Base-by-base conservation (phyloP, 164 flowering plant genomes). In the Vitis amurensis region DNA sequence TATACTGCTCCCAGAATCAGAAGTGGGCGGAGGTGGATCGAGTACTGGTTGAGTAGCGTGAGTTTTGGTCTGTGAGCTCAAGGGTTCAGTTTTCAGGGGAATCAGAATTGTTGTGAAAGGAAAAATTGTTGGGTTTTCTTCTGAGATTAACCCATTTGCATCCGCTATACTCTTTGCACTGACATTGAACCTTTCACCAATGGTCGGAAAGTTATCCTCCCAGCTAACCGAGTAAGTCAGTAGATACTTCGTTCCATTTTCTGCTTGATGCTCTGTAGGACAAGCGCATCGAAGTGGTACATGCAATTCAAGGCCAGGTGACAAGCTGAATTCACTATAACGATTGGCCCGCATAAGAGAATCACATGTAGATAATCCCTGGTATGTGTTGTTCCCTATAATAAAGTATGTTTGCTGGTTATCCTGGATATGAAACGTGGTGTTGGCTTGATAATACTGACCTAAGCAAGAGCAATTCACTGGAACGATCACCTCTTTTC, bases 231-330 rank as follows among this genome's bases (percentile, higher is more conserved):
- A 50, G 66, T 91, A 91, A 29, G 85, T 87, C 61, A 87, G 60
- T 68, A 91, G 68, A 69, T 72, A 85, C 27, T 72, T 82, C 0
- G 77, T 75, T 13, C 90, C 91, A 23, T 66, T 61, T n/a, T 15
- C 68, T 15, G 50, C 72, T 76, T 91, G 92, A 12, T 77, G 76
- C 44, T 65, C 69, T 0, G 92, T 83, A 8, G 92, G 93, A 71
- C 93, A 89, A 68, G 93, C 93, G 64, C 97, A 89, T 59, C 88
- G 68, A 17, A 89, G 88, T 3, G 91, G 92, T 0, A 88, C 86
- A 29, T 66, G 67, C 67, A 85, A 64, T 58, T 61, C 64, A 31
- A 66, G 31, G 19, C 83, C 83, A 23, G 71, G 60, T 8, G 9
- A 4, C 68, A 86, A 65, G 2, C 59, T 52, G 1, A n/a, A 23